Percentiles rank a stretch among this genome's conserved stretches.
phyloP scores from a whole-genome alignment of 2,329 filamentous ascomycete species.

The Xylariaceae sp. region DNA sequence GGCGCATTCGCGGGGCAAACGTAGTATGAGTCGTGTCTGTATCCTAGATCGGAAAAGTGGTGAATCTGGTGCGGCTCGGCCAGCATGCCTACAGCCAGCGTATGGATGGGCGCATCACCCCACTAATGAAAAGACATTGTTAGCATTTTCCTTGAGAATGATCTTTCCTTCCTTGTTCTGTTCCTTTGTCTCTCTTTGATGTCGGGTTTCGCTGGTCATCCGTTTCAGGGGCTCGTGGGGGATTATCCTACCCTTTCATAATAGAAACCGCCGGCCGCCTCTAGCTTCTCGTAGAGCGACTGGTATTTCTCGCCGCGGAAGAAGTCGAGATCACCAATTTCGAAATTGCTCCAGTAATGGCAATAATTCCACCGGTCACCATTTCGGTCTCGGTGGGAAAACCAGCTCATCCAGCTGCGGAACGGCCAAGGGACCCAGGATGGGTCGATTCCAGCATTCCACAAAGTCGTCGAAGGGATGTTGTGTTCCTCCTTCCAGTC shows the following conservation, averaged over 20 bases:
- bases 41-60: conserved; percentile 41
- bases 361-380: conserved; percentile 42
- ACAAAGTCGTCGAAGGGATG: conserved; percentile 35
- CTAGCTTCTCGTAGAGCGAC: conserved; percentile 37
- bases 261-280: conserved; percentile 40
- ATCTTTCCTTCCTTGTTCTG: neutral
- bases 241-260: conserved; percentile 35
- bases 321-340: conserved; percentile 43
- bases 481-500: conserved; percentile 39
- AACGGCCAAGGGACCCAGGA: conserved; percentile 41
- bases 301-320: conserved; percentile 39
- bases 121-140: conserved; percentile 28
- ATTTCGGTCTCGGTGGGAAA: conserved; percentile 35
- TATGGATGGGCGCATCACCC: conserved; percentile 43
- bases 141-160: neutral
- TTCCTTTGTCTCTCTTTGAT: neutral
- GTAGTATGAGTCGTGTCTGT: conserved; percentile 36
- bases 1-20: conserved; percentile 36
- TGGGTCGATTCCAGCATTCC: conserved; percentile 37
- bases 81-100: conserved; percentile 40
- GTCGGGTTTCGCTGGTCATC: neutral
- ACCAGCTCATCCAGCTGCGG: conserved; percentile 32
- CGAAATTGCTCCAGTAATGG: conserved; percentile 46
- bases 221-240: neutral
- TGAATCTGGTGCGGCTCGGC: conserved; percentile 38